These are phyloP conservation scores for Huntiella savannae DNA, from an alignment of 2,329 filamentous ascomycete species.

Conservation along the genomic window DNA sequence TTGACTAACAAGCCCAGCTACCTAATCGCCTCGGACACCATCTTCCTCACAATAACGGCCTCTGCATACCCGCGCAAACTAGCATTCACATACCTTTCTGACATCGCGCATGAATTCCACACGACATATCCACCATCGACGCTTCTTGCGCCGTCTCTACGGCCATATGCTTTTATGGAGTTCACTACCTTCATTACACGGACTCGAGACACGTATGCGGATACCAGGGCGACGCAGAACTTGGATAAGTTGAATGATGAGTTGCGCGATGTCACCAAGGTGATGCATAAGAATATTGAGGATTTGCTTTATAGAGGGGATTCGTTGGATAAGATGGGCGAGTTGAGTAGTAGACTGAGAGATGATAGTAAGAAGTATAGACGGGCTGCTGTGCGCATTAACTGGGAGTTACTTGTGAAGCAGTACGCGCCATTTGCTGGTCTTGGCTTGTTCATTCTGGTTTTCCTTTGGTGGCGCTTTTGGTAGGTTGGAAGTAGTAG, in stretches of 20 bases:
- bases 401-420: slow-evolving; percentile 92
- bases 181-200: slow-evolving; percentile 94
- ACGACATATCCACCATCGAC: slow-evolving; percentile 60
- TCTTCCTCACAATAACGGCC: slow-evolving; percentile 89
- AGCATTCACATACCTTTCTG: slow-evolving; percentile 91
- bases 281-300: slow-evolving; percentile 99
- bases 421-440: slow-evolving; percentile 87
- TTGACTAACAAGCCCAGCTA: slow-evolving; percentile 37
- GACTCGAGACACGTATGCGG: slow-evolving; percentile 85
- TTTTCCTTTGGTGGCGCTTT: slow-evolving; percentile 87
- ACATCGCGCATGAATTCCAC: slow-evolving; percentile 78
- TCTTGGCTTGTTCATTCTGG: slow-evolving; percentile 59
- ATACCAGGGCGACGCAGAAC: slow-evolving; percentile 77
- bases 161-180: slow-evolving; percentile 91
- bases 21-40: slow-evolving; percentile 61
- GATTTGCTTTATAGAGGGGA: slow-evolving; percentile 90
- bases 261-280: slow-evolving; percentile 90
- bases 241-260: slow-evolving; percentile 92
- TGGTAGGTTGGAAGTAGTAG: slow-evolving; percentile 32
- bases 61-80: slow-evolving; percentile 91
- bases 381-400: slow-evolving; percentile 81
- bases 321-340: slow-evolving; percentile 88
- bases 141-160: slow-evolving; percentile 54
- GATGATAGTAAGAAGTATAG: slow-evolving; percentile 93
- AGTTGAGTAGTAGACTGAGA: slow-evolving; percentile 67